Evolutionary conservation across 23 red algal species (phyloP), one percentile per base, ranked within the genome.

Genomic region (Pyropia yezoensis): DNA sequence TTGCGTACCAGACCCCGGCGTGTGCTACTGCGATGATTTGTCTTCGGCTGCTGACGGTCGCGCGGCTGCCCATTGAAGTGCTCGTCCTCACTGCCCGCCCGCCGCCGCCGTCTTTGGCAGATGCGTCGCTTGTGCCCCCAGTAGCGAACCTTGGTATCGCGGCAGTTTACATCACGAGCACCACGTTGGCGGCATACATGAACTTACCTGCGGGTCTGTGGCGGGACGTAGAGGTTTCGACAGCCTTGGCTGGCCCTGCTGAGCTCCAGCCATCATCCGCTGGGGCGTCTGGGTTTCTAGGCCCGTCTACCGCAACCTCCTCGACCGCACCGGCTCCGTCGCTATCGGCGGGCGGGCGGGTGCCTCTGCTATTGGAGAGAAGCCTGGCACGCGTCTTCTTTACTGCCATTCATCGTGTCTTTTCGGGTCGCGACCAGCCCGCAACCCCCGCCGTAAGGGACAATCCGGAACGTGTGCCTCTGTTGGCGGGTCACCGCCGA

Each of bases 101-200:
- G 12, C 39, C 39, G 11, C 39, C 39, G 39, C 39, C 39, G 39
- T 47, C 39, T 1, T 1, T 47, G 39, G 39, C 39, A 8, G 39
- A 47, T 13, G 39, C 39, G 39, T 47, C 39, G 61, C 34, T 88
- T 27, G 73, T 73, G 47, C 83, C 83, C 19, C 63, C 74, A 22
- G 83, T 88, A n/a, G 83, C 65, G 18, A 55, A 75, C 4, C 67
- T 88, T 51, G 83, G 60, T 1, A 29, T 88, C 19, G 83, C 73
- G 2, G 72, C 69, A 28, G 73, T 88, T 13, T 88, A 88, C 63
- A 61, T 88, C 12, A 88, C 83, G 8, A 77, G 83, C 71, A 79
- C 53, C 49, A 29, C 77, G 20, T 57, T 88, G 33, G 24, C 77
- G 17, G 74, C 83, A 4, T 88, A 73, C 33, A 74, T 88, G 34